Percentiles rank a stretch among this genome's conserved stretches.
phyloP scores from a whole-genome alignment of 2,329 filamentous ascomycete species.

The Berkeleyomyces rouxiae region DNA sequence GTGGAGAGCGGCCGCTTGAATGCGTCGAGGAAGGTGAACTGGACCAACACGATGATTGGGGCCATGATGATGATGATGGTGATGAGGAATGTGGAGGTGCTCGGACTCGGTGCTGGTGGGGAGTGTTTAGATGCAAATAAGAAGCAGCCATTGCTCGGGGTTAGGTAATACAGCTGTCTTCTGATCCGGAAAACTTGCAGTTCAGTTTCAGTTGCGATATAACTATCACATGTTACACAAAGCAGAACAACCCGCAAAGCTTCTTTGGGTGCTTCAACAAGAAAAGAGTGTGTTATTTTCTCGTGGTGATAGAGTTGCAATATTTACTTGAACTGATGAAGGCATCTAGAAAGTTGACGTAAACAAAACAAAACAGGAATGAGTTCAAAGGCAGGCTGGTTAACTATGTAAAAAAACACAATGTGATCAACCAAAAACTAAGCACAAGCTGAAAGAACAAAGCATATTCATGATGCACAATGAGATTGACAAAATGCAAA shows the following conservation, averaged over 20 bases:
- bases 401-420: not conserved
- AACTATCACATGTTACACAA: too few relatives aligned
- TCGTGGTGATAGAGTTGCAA: too few relatives aligned
- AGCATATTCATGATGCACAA: not conserved
- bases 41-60: conserved; percentile 59
- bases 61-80: conserved; percentile 32
- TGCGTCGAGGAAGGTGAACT: conserved; percentile 45
- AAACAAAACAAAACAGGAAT: too few relatives aligned
- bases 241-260: too few relatives aligned
- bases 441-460: not conserved
- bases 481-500: conserved; percentile 1
- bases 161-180: too few relatives aligned
- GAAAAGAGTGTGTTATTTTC: too few relatives aligned
- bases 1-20: conserved; percentile 29
- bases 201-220: too few relatives aligned
- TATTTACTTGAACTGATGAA: too few relatives aligned
- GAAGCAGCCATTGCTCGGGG: not conserved
- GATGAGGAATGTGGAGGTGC: conserved; percentile 15
- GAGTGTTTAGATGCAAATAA: conserved; percentile 30
- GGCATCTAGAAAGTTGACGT: too few relatives aligned
- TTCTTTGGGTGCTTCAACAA: too few relatives aligned
- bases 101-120: conserved; percentile 52
- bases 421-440: not conserved
- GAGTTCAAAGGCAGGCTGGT: too few relatives aligned
- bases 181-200: too few relatives aligned